phyloP scores from a whole-genome alignment of 2,329 filamentous ascomycete genomes.

The Paraphoma sp. region DNA sequence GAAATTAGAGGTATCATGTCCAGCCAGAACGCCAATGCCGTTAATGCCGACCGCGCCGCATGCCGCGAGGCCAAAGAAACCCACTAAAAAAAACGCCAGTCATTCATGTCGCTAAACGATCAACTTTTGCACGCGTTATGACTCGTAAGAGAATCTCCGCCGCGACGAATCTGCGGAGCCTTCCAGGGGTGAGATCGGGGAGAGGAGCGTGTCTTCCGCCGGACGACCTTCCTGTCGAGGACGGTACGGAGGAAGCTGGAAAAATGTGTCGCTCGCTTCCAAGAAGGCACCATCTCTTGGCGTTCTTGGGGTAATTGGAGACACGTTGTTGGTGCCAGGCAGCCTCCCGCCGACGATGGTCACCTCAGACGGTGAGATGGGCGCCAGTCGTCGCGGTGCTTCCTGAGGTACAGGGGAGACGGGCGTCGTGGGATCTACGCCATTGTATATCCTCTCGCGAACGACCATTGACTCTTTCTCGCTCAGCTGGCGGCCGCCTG shows the following conservation, averaged over 20 bases:
- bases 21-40: conserved; percentile 17
- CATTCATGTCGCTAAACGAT: conserved; percentile 10
- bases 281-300: conserved; percentile 41
- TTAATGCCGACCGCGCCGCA: conserved; percentile 4
- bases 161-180: conserved; percentile 34
- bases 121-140: conserved; percentile 32
- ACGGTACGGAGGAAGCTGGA: conserved; percentile 32
- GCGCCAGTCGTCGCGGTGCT: conserved; percentile 27
- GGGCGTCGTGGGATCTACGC: conserved; percentile 44
- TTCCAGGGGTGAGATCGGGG: conserved; percentile 45
- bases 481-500: conserved; percentile 53
- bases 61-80: conserved; percentile 7
- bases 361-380: conserved; percentile 35
- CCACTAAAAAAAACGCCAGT: conserved; percentile 15
- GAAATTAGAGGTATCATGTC: conserved; percentile 15
- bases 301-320: conserved; percentile 39
- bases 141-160: conserved; percentile 49
- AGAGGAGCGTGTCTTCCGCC: conserved; percentile 38
- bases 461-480: conserved; percentile 58
- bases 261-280: conserved; percentile 40
- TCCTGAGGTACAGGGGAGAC: conserved; percentile 27
- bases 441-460: conserved; percentile 55
- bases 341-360: conserved; percentile 35
- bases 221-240: conserved; percentile 26
- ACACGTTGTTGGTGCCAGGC: conserved; percentile 23